A percentile compares a stretch with the other conserved stretches of the same genome.
phyloP scores from a whole-genome alignment of 148 eudicot species.

The Cornus controversa region DNA sequence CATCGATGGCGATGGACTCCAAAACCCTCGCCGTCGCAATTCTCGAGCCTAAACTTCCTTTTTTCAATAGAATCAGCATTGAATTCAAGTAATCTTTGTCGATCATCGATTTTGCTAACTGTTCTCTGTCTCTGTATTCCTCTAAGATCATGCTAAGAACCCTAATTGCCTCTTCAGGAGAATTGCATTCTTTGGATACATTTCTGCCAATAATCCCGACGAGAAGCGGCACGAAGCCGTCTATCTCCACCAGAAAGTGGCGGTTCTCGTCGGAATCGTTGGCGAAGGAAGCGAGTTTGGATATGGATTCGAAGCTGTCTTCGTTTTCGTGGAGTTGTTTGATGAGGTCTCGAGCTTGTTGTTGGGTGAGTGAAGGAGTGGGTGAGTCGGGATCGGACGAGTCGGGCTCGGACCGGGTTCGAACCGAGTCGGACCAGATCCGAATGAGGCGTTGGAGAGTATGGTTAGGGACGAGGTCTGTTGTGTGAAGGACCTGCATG shows the following conservation, averaged over 20 bases:
- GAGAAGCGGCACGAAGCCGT: conserved; percentile 24
- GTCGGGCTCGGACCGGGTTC: conserved; percentile 12
- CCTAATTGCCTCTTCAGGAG: conserved; percentile 32
- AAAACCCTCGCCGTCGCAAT: conserved; percentile 29
- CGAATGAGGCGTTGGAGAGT: conserved; percentile 71
- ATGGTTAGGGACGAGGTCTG: conserved; percentile 58
- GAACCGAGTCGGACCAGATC: conserved; percentile 51
- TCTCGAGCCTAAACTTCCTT: conserved; percentile 23
- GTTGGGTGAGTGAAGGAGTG: conserved; percentile 13
- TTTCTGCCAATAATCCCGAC: conserved; percentile 8
- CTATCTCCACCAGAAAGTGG: conserved; percentile 17
- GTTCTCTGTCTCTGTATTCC: conserved; percentile 9
- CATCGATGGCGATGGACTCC: conserved; percentile 15
- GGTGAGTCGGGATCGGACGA: neutral
- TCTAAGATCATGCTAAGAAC: conserved; percentile 28
- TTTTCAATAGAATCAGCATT: conserved; percentile 22
- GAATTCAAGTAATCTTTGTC: conserved; percentile 1
- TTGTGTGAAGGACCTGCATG: conserved; percentile 58
- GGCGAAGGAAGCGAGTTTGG: conserved; percentile 41
- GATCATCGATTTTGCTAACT: neutral
- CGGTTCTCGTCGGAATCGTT: conserved; percentile 41
- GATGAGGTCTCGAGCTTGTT: conserved; percentile 25
- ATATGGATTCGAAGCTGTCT: neutral
- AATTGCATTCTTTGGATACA: conserved; percentile 12
- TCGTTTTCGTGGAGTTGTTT: conserved; percentile 8